These are phyloP conservation scores for Candida endomychidarum DNA, from an alignment of 805 yeast species.

Conservation along the genomic window DNA sequence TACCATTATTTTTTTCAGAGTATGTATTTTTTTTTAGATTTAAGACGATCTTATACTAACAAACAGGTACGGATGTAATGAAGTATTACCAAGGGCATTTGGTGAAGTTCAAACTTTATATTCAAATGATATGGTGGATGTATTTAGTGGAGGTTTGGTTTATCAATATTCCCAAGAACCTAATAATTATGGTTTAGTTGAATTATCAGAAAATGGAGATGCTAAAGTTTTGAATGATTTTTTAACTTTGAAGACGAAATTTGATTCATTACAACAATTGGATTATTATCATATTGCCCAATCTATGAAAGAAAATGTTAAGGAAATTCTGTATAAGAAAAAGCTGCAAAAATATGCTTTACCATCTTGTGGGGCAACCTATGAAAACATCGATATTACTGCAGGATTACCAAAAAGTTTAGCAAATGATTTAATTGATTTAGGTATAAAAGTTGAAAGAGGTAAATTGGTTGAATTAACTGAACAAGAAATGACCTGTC, in stretches of 20 bases:
- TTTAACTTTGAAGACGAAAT: slow-evolving; percentile 43
- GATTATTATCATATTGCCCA: slow-evolving; percentile 22
- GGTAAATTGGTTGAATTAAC: slow-evolving; percentile 53
- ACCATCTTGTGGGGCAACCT: slow-evolving; percentile 33
- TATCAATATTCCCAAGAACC: slow-evolving; percentile 80
- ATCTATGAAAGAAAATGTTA: slow-evolving; percentile 25
- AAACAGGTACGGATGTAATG: slow-evolving; percentile 68
- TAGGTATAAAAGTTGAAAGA: slow-evolving; percentile 46
- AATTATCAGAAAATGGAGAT: slow-evolving; percentile 42
- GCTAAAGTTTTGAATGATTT: slow-evolving; percentile 46
- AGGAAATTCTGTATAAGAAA: slow-evolving; percentile 20
- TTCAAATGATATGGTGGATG: slow-evolving; percentile 68
- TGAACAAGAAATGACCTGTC: slow-evolving; percentile 43
- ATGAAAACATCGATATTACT: slow-evolving; percentile 38
- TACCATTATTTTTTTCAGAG: slow-evolving; percentile 88
- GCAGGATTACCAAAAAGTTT: slow-evolving; percentile 45
- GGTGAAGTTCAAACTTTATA: slow-evolving; percentile 73
- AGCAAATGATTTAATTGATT: slow-evolving; percentile 44
- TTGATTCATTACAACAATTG: slow-evolving; percentile 32
- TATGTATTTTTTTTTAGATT: slow-evolving; percentile 1
- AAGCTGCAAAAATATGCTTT: slow-evolving; percentile 19
- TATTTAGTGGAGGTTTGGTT: slow-evolving; percentile 76
- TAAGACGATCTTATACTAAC: slow-evolving; percentile 15
- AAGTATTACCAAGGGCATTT: slow-evolving; percentile 72
- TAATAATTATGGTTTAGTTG: slow-evolving; percentile 77